Evolutionary conservation across 2,329 filamentous ascomycete genomes (phyloP).

Genomic region (Blumeriella jaapii): DNA sequence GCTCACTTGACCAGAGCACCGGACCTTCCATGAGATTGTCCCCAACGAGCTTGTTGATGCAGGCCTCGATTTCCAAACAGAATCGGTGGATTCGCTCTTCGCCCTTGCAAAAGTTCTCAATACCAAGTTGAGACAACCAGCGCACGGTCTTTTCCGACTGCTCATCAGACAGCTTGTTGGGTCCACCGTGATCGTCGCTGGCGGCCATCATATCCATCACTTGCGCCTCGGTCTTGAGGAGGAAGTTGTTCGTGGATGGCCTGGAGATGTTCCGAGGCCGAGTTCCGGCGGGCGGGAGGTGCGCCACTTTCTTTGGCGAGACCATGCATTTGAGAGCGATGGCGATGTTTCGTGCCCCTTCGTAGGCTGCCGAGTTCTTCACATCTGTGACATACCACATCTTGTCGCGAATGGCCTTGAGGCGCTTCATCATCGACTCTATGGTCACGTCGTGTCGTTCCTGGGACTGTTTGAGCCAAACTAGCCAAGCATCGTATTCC

Average conservation of each 20-base stretch:
- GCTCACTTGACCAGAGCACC: conserved; percentile 82
- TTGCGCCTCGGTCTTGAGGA: conserved; percentile 73
- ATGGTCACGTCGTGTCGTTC: conserved; percentile 65
- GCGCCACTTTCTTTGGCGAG: conserved; percentile 37
- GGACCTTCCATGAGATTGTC: conserved; percentile 76
- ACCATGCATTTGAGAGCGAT: conserved; percentile 88
- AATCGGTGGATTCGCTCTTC: conserved; percentile 94
- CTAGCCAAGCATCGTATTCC: conserved; percentile 70
- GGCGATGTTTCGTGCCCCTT: conserved; percentile 76
- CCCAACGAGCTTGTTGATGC: conserved; percentile 74
- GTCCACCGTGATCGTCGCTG: conserved; percentile 70
- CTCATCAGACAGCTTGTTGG: conserved; percentile 92
- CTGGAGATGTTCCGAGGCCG: conserved; percentile 28
- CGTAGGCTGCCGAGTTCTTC: conserved; percentile 77
- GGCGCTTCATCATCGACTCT: conserved; percentile 60
- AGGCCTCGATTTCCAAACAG: conserved; percentile 78
- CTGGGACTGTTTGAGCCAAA: conserved; percentile 74
- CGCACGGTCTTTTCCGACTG: conserved; percentile 75
- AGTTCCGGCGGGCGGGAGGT: conserved; percentile 24
- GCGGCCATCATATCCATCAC: conserved; percentile 81
- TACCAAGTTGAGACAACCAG: conserved; percentile 71
- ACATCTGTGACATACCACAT: conserved; percentile 99
- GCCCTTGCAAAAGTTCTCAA: conserved; percentile 89
- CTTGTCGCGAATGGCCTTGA: conserved; percentile 76
- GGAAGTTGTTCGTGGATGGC: conserved; percentile 36